These are phyloP conservation scores for Crucihimalaya himalaica DNA, from an alignment of 345 rosid species.

Conservation along the genomic window DNA sequence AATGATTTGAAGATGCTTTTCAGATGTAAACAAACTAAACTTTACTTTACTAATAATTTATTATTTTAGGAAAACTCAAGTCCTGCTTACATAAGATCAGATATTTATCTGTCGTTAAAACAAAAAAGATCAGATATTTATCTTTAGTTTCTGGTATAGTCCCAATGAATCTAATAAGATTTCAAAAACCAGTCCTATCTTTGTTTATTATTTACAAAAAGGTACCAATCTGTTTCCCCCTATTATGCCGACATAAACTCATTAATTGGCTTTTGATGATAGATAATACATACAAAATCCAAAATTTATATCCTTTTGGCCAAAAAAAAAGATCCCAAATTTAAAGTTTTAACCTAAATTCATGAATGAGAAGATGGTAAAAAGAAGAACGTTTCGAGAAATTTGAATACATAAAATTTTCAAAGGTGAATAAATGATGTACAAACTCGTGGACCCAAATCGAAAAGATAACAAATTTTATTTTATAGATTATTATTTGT, in stretches of 20 bases:
- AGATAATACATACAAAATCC: neutral
- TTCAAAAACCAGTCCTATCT: neutral
- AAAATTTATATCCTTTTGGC: too few relatives aligned
- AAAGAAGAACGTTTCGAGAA: conserved; percentile 11
- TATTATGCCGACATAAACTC: conserved; percentile 12
- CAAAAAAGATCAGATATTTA: neutral
- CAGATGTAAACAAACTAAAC: conserved; percentile 23
- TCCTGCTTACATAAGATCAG: neutral
- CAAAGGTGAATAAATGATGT: conserved; percentile 9
- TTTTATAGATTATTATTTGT: neutral
- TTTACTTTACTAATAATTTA: conserved; percentile 21
- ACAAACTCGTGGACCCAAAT: conserved; percentile 34
- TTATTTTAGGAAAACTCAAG: conserved; percentile 9
- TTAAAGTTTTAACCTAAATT: neutral
- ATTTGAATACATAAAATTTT: neutral
- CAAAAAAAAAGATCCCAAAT: neutral
- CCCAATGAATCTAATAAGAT: conserved; percentile 2
- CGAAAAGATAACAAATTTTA: conserved; percentile 20
- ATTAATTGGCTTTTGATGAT: neutral
- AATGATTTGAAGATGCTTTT: conserved; percentile 38
- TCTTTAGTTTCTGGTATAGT: neutral
- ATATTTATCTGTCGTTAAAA: neutral
- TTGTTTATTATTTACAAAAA: conserved; percentile 15
- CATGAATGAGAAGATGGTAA: neutral
- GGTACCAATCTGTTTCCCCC: neutral